Base-by-base conservation (phyloP, 371 early-diverging fungal species). In the Mortierella sp. region DNA sequence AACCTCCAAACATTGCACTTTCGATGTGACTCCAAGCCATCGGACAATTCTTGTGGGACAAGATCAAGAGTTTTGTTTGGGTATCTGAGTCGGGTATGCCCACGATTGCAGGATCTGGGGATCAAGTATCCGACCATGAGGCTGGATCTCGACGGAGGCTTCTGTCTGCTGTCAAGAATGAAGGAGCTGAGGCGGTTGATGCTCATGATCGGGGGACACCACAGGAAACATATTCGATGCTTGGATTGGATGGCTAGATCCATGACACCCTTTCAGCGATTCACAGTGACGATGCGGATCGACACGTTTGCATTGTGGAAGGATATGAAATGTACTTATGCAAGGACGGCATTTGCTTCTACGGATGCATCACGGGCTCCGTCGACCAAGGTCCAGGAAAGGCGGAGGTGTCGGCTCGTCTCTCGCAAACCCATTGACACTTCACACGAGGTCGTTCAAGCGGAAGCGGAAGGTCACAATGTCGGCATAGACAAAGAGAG, bases 41-140 rank as follows among this genome's bases (percentile, higher is more conserved):
- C 7, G 10, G 34, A 34, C 34, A 34, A 34, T 34, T 4, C 10
- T 13, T 54, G 1, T 28, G 37, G 34, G 25, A 25, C 27, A 50
- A 27, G 25, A 10, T 34, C 24, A 10, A 54, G 54, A n/a, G 22
- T 54, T 10, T 14, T 54, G 13, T 54, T 54, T 39, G 54, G 54
- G 21, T 54, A 54, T 39, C 14, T 54, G 17, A 22, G 28, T 13
- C 27, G n/a, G n/a, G 51, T 50, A 50, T 50, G 51, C 28, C 51
- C 51, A 13, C 51, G 29, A 16, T 50, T 50, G 7, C 51, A 50
- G 31, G 51, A 50, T 14, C n/a, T 50, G 17, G 16, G 28, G n/a
- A 31, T 50, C 16, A 31, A 50, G 6, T 28, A 31, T 17, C 1
- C 6, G 6, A 14, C n/a, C 6, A 10, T 29, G 14, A 6, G 12